These are phyloP conservation scores for Dioszegia crocea DNA, from an alignment of 768 basidiomycete species.

Conservation along the genomic window DNA sequence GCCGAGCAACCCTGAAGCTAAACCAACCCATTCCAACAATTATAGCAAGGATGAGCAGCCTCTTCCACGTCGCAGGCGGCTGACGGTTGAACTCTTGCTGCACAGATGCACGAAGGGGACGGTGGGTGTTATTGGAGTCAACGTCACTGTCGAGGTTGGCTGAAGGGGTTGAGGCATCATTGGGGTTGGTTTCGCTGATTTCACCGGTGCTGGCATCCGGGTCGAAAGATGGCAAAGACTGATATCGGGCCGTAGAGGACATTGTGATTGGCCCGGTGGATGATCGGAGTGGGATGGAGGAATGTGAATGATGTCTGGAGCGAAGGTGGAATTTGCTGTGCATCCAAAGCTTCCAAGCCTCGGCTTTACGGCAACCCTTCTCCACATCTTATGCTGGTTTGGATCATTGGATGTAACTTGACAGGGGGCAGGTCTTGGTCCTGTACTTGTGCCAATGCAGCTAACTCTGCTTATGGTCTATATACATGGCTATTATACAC, in stretches of 20 bases:
- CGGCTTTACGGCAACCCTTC: no score
- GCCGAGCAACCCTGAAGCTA: constrained; percentile 48
- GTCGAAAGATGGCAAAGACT: constrained; percentile 5
- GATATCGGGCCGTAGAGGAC: background rate
- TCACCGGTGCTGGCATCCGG: background rate
- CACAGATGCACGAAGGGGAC: constrained; percentile 36
- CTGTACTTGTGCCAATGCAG: no score
- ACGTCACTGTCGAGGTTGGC: background rate
- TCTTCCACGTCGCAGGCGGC: constrained; percentile 55
- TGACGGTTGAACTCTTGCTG: constrained; percentile 53
- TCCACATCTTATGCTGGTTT: no score
- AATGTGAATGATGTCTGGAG: background rate
- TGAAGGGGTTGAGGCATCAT: background rate
- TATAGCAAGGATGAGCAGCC: constrained; percentile 53
- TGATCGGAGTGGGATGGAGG: no score
- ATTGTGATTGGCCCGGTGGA: background rate
- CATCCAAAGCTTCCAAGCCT: no score
- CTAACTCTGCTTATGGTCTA: background rate
- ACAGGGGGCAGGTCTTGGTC: no score
- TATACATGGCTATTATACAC: background rate
- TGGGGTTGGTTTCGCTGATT: no score
- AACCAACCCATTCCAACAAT: constrained; percentile 55
- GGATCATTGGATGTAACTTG: no score
- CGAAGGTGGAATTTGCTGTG: background rate
- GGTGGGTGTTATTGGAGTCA: constrained; percentile 2